These are phyloP conservation scores for Cladosporium phlei DNA, from an alignment of 2,329 filamentous ascomycete species.

Conservation along the genomic window DNA sequence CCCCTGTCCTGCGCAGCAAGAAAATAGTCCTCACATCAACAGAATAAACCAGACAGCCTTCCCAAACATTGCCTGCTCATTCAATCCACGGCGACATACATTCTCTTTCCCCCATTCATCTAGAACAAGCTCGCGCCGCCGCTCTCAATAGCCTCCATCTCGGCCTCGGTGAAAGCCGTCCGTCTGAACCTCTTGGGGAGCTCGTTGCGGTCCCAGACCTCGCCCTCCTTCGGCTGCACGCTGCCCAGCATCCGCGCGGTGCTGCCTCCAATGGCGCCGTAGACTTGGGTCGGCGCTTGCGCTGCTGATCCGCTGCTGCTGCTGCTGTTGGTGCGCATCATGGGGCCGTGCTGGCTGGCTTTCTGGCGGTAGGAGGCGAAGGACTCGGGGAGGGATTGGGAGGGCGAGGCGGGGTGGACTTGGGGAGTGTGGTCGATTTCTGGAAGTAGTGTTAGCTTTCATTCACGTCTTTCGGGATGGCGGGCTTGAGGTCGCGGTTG, in stretches of 20 bases:
- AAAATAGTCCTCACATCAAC: background rate
- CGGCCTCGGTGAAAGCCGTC: slow-evolving; percentile 65
- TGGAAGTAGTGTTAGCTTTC: slow-evolving; percentile 35
- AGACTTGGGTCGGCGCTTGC: slow-evolving; percentile 17
- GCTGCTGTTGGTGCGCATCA: slow-evolving; percentile 33
- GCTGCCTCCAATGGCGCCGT: slow-evolving; percentile 51
- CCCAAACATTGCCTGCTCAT: background rate
- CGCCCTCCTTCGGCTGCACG: slow-evolving; percentile 64
- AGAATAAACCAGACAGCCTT: no score
- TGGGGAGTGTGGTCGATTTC: slow-evolving; percentile 70
- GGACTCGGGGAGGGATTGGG: slow-evolving; percentile 58
- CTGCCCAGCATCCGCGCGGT: slow-evolving; percentile 68
- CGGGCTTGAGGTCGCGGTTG: background rate
- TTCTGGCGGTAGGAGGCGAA: slow-evolving; percentile 76
- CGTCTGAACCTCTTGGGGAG: slow-evolving; percentile 80
- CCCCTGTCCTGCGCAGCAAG: background rate
- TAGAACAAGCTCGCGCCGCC: slow-evolving; percentile 64
- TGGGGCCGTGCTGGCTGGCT: slow-evolving; percentile 72
- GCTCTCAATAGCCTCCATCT: slow-evolving; percentile 95
- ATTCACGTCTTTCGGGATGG: no score
- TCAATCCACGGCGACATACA: no score
- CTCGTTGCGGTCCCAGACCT: slow-evolving; percentile 85
- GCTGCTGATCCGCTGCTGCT: slow-evolving; percentile 12
- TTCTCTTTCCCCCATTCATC: background rate
- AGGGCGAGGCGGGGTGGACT: slow-evolving; percentile 68